Conservation (phyloP, 306 rosid species). For the Albizia julibrissin region DNA sequence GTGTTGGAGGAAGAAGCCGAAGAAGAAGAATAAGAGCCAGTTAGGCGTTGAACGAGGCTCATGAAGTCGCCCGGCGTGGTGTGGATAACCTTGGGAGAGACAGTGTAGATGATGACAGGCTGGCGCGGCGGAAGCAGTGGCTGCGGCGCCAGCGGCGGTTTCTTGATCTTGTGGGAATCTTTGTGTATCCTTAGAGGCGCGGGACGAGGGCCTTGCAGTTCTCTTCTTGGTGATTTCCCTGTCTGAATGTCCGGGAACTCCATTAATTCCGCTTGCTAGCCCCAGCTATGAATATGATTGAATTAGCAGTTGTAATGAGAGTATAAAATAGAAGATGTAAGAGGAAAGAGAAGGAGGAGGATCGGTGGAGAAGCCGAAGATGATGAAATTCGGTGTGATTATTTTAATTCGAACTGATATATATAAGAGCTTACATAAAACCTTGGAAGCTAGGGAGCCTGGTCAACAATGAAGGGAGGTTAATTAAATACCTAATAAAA, state of each 20-base stretch:
- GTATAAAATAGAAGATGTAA: background rate
- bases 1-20: background rate
- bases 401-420: background rate
- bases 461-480: constrained; percentile 36
- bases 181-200: constrained; percentile 58
- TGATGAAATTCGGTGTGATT: constrained; percentile 4
- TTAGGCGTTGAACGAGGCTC: constrained; percentile 70
- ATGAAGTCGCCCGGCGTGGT: constrained; percentile 65
- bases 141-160: constrained; percentile 47
- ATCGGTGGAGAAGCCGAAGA: background rate
- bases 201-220: constrained; percentile 73
- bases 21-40: constrained; percentile 48
- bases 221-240: constrained; percentile 49
- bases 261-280: constrained; percentile 1
- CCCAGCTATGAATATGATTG: background rate
- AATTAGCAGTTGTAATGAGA: background rate
- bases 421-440: constrained; percentile 13
- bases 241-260: constrained; percentile 18
- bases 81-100: constrained; percentile 72
- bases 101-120: constrained; percentile 65
- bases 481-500: constrained; percentile 23
- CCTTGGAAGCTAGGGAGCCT: background rate
- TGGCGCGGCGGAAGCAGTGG: constrained; percentile 41
- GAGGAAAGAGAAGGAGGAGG: background rate
- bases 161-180: constrained; percentile 65